Base-by-base conservation (phyloP, 352 stramenopile genomes). In the Phytopythium cucurbitacearum region DNA sequence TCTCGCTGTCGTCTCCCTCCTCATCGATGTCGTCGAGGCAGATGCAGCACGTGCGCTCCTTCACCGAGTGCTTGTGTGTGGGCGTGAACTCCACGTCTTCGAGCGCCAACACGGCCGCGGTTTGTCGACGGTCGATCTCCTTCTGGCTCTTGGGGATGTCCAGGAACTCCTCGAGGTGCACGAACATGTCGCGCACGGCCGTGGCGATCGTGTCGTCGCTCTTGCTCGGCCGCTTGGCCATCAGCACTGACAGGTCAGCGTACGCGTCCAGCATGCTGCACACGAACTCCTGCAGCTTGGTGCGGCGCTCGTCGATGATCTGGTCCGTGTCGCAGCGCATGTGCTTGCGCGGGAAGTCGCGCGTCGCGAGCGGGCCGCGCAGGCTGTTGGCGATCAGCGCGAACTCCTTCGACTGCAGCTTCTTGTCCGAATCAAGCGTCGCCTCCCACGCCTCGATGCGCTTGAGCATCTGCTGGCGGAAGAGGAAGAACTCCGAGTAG, bases 401-500 rank as follows among this genome's bases (percentile, higher is more conserved):
- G 15, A 84, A 81, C 48, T 81, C 72, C 38, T 74, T 73, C 49
- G 65, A 71, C 4, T 65, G 67, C 32, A 59, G 5, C 50, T 71
- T 66, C 6, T 53, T 53, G 35, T 64, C 48, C 37, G 60, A 49
- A 34, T 48, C 43, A 15, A 71, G 66, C 35, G 65, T 53, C 21
- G 64, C 48, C 32, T 87, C 69, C 73, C 71, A 83, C 48, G 62
- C 56, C 53, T 76, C 43, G 42, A 87, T 71, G 43, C 67, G 57
- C 53, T 77, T 65, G 41, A 85, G 53, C 51, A 88, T 58, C 21
- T 57, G 51, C 39, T 71, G 52, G 34, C 76, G 80, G 51, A 88
- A 83, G 40, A 53, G 41, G 41, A 71, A 75, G 59, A 85, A 90
- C 62, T 90, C 74, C 13, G 76, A 87, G 56, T 83, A 90, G 39